A percentile compares a stretch with the other conserved stretches of the same genome.
Evolutionary conservation across 2,329 filamentous ascomycete genomes (phyloP).

Genomic region (Ophiostoma sp.): DNA sequence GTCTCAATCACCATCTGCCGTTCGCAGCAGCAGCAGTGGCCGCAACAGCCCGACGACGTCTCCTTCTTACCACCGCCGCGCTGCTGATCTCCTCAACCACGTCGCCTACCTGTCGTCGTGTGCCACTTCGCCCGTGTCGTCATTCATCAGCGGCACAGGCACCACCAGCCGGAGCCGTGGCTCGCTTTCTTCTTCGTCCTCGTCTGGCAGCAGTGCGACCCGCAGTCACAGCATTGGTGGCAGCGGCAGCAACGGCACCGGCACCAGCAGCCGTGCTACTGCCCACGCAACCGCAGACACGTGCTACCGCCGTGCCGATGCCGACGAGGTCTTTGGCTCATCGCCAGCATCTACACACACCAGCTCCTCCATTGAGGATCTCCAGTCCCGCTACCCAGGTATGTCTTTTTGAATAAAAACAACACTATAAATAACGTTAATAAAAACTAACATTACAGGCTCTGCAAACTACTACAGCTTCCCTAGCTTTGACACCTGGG

Average conservation of each 20-base stretch:
- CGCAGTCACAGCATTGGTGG: conserved; percentile 6
- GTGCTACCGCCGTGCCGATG: conserved; percentile 36
- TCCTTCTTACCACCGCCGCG: conserved; percentile 11
- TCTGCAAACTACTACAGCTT: conserved; percentile 64
- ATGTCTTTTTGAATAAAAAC: background rate
- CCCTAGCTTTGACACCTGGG: conserved; percentile 66
- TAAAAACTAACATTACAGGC: conserved; percentile 27
- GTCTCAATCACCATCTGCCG: background rate
- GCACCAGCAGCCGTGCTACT: background rate
- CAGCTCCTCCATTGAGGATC: conserved; percentile 29
- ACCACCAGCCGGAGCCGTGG: conserved; percentile 7
- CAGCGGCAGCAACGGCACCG: background rate
- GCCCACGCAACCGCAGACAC: background rate
- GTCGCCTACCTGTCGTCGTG: conserved; percentile 45
- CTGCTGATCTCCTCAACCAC: conserved; percentile 46
- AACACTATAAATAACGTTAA: background rate
- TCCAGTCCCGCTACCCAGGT: conserved; percentile 25
- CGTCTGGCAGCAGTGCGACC: background rate
- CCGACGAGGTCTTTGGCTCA: conserved; percentile 34
- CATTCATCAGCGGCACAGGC: conserved; percentile 14
- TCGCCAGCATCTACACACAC: conserved; percentile 29
- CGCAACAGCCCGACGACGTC: conserved; percentile 1
- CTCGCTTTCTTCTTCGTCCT: background rate
- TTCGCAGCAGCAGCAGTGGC: conserved; percentile 30
- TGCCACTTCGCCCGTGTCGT: conserved; percentile 14